These are phyloP conservation scores for Stagonosporopsis cucurbitacearum DNA, from an alignment of 2,329 filamentous ascomycete species.

Conservation along the genomic window DNA sequence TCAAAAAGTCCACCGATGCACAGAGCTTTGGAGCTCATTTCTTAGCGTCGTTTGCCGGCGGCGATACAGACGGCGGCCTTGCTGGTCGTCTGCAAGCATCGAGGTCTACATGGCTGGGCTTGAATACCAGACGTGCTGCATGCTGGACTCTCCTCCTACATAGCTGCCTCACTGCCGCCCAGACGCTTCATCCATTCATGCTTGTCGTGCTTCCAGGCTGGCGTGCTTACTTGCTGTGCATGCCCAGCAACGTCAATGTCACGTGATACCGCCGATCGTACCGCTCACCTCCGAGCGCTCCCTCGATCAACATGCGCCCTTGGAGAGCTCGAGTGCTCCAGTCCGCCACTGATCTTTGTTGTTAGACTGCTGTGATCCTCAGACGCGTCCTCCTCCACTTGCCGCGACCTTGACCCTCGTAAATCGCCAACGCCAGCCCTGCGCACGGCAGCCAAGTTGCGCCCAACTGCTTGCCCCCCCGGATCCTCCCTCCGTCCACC, in stretches of 20 bases:
- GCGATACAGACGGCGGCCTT: too few species aligned
- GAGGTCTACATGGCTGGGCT: too few species aligned
- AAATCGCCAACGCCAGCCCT: not conserved
- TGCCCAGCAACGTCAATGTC: not conserved
- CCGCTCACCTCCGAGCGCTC: not conserved
- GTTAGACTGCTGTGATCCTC: not conserved
- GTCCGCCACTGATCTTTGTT: not conserved
- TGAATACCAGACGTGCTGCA: not conserved
- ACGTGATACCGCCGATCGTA: not conserved
- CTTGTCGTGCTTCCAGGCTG: not conserved
- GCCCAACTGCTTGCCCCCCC: constrained; percentile 17
- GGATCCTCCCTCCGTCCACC: constrained; percentile 3
- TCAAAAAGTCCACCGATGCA: constrained; percentile 6
- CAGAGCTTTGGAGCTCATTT: constrained; percentile 5
- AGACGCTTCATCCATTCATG: not conserved
- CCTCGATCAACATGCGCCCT: not conserved
- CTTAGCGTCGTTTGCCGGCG: constrained; percentile 9
- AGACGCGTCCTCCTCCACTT: not conserved
- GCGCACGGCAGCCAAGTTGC: constrained; percentile 9
- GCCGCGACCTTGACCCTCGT: not conserved
- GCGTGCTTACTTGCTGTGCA: not conserved
- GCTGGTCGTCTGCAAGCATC: too few species aligned
- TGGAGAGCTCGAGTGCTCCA: not conserved
- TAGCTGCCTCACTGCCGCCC: too few species aligned
- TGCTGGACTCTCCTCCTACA: too few species aligned